Conservation (phyloP, 2,329 filamentous ascomycete species). For the Drechslera avenae region DNA sequence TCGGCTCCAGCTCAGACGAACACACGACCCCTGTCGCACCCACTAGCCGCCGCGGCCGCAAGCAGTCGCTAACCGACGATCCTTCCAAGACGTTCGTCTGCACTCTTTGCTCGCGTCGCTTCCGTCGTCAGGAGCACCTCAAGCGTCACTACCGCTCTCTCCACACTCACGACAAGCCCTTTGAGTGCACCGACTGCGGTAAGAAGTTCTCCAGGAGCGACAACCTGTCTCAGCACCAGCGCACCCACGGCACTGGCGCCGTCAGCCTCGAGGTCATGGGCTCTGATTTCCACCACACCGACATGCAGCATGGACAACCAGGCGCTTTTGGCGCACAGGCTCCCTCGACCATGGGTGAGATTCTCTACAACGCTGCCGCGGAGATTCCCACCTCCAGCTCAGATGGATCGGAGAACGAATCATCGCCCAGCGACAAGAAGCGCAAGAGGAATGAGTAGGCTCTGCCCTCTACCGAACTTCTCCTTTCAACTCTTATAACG, state of each 20-base stretch:
- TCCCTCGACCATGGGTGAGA: conserved; percentile 45
- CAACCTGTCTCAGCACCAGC: conserved; percentile 93
- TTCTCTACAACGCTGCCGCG: conserved; percentile 48
- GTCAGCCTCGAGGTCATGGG: conserved; percentile 88
- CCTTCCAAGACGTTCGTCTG: conserved; percentile 98
- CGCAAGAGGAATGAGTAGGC: conserved; percentile 68
- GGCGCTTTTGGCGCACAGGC: conserved; percentile 44
- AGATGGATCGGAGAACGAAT: conserved; percentile 48
- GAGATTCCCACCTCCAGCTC: conserved; percentile 45
- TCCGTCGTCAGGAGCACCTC: conserved; percentile 96
- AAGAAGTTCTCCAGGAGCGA: conserved; percentile 99
- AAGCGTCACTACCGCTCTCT: conserved; percentile 99
- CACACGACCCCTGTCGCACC: conserved; percentile 39
- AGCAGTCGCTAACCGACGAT: conserved; percentile 97
- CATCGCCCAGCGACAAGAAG: conserved; percentile 61
- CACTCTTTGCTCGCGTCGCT: conserved; percentile 92
- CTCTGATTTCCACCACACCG: conserved; percentile 59
- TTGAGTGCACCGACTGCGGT: conserved; percentile 95
- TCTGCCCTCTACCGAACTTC: conserved; percentile 17
- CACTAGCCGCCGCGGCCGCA: conserved; percentile 90
- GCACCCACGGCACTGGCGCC: conserved; percentile 88
- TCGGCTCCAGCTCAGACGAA: conserved; percentile 54
- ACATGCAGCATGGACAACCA: conserved; percentile 48
- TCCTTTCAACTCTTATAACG: conserved; percentile 39
- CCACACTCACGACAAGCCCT: conserved; percentile 98